Evolutionary conservation across 2,329 filamentous ascomycete genomes (phyloP), one percentile per base, ranked within the genome.

Genomic region (Aspergillus pseudotamarii): DNA sequence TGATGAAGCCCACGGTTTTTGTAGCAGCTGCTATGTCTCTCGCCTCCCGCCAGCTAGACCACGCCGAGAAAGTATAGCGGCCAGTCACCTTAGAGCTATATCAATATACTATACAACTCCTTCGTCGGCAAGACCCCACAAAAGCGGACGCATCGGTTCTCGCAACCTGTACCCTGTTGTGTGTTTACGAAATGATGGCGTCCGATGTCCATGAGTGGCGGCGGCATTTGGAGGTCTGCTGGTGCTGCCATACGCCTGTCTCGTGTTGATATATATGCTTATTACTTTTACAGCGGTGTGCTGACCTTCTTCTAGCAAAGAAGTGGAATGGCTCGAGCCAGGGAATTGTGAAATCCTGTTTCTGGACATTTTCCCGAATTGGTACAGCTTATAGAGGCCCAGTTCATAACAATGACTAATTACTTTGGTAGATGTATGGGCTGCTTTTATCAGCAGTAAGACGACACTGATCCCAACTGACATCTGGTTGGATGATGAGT

Each of bases 111-210:
- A 46, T 46, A 11, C 43, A 46, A 14, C 43, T 6, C 19, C 21
- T 46, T 21, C 43, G 23, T 11, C 43, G 43, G n/a, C 43, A 46
- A 12, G 43, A 48, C 14, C 45, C 45, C 12, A 14, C 21, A 4
- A 28, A 28, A 19, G 61, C 63, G 14, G 59, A 57, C 26, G 61
- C 57, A 3, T 48, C 63, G 1, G 45, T 64, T 10, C 45, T 67
- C 41, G 65, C 65, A 14, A 64, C 65, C 32, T 67, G 65, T 34
- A 67, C 63, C 21, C 57, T 67, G 11, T 57, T 67, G 8, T 67
- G 65, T 26, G 65, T 67, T 1, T 67, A 67, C 34, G 65, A 67
- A 45, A 67, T 67, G 65, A 67, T 67, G 65, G 65, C 65, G 26
- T 65, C 63, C 12, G 28, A 43, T 4, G 63, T 65, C 11, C 28